phyloP scores from a whole-genome alignment of 2,329 filamentous ascomycete species.

The Blumeria hordei region DNA sequence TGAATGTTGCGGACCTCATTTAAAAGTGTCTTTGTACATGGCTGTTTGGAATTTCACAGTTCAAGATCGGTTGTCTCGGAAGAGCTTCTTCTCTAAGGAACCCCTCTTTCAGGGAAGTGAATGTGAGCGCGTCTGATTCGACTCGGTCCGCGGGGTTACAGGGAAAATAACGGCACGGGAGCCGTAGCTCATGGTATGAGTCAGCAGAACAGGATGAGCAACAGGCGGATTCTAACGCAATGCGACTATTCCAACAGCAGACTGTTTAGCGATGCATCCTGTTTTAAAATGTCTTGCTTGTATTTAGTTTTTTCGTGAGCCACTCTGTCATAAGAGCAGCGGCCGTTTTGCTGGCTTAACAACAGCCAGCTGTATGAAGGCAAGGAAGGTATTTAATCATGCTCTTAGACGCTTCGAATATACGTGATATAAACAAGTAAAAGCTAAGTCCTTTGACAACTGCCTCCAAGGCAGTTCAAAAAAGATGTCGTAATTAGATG shows the following conservation, averaged over 20 bases:
- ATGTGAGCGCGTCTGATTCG: not conserved
- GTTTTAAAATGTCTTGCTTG: constrained; percentile 5
- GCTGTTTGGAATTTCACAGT: not conserved
- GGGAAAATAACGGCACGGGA: no score
- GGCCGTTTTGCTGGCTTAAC: no score
- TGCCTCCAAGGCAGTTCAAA: not conserved
- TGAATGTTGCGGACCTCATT: constrained; percentile 64
- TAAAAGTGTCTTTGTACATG: constrained; percentile 19
- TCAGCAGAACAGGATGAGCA: no score
- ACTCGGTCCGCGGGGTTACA: not conserved
- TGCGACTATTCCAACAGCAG: constrained; percentile 13
- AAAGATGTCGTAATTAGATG: not conserved
- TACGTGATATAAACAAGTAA: no score
- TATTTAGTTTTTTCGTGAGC: no score
- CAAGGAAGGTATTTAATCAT: no score
- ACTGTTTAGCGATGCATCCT: constrained; percentile 13
- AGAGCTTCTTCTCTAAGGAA: not conserved
- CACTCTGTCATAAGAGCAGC: no score
- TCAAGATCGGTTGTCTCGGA: not conserved
- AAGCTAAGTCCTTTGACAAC: no score
- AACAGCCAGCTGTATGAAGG: no score
- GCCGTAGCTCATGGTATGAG: no score
- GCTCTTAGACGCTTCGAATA: no score
- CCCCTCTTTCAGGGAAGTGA: no score
- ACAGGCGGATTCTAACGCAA: constrained; percentile 8